Evolutionary conservation across 768 basidiomycete genomes (phyloP).

Genomic region (Postia placenta): DNA sequence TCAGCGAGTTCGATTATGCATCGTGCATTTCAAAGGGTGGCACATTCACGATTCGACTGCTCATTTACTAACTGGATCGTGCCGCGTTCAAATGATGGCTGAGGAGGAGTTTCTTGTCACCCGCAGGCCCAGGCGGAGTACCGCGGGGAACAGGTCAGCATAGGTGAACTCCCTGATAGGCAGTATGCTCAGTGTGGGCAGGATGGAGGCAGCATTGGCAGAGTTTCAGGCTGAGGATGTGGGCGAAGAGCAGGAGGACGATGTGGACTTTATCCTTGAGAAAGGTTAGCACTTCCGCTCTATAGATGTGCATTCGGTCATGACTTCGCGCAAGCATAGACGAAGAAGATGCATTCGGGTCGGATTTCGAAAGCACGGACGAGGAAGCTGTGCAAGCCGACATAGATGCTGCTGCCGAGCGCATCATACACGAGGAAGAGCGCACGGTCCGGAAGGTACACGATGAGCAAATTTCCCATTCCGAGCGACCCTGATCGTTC

Average conservation of each 20-base stretch:
- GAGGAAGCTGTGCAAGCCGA: slow-evolving; percentile 49
- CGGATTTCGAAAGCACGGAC: slow-evolving; percentile 84
- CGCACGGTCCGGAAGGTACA: slow-evolving; percentile 43
- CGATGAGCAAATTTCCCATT: not conserved
- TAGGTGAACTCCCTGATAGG: not conserved
- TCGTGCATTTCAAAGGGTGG: too few relatives aligned
- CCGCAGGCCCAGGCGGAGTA: slow-evolving; percentile 63
- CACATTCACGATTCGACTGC: too few relatives aligned
- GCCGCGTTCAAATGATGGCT: too few relatives aligned
- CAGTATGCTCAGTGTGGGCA: slow-evolving; percentile 18
- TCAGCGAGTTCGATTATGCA: too few relatives aligned
- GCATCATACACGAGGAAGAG: slow-evolving; percentile 55
- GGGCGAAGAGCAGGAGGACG: slow-evolving; percentile 61
- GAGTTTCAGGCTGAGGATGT: slow-evolving; percentile 50
- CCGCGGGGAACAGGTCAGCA: slow-evolving; percentile 70
- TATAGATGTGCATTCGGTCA: not conserved
- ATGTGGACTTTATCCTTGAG: slow-evolving; percentile 61
- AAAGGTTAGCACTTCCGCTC: slow-evolving; percentile 40
- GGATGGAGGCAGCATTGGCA: slow-evolving; percentile 76
- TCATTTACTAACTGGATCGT: too few relatives aligned
- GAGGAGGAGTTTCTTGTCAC: slow-evolving; percentile 42
- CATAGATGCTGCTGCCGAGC: slow-evolving; percentile 51
- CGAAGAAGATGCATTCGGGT: slow-evolving; percentile 77
- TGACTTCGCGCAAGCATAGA: slow-evolving; percentile 34
- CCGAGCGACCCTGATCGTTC: not conserved